Base-by-base conservation (phyloP, 2,329 filamentous ascomycete species). In the Tolypocladium guangdongense region DNA sequence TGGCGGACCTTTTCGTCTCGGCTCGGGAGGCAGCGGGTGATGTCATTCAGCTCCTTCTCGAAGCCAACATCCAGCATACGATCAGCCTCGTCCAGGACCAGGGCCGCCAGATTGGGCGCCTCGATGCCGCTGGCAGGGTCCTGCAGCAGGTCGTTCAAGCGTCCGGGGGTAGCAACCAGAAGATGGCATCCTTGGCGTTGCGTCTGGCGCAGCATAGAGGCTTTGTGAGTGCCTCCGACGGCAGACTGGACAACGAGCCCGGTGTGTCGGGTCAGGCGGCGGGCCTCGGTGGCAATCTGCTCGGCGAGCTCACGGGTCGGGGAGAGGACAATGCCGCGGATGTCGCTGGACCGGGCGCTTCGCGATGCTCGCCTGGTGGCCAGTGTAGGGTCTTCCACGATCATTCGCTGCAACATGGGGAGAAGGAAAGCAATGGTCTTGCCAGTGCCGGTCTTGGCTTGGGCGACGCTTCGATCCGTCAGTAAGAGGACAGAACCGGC, bases 61-160 rank as follows among this genome's bases (percentile, higher is more conserved):
- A 92, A 92, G 2, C 88, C 93, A 77, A 95, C 93, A 74, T 99
- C 93, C 66, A 99, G 81, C 88, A 99, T 96, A 62, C 93, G 88
- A 72, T 99, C 93, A 63, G 93, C 93, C 77, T 99, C 93, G 62
- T 99, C 93, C 48, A 99, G 85, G 59, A 97, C 90, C 47, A 99
- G 78, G 60, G 93, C 95, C 68, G 90, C 87, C 75, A 97, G 86
- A 68, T 88, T 91, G 69, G 66, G 90, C 69, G 88, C 87, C 24
- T 75, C 73, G 39, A 95, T 80, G 27, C 81, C 78, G 54, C 77
- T 81, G 53, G 66, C 64, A 0, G 74, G 70, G 63, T 95, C 89
- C 3, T 77, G 77, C 30, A 96, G 76, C 39, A 96, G 77, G 67
- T 99, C 93, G 62, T 86, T 79, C 46, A 97, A 74, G 58, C 93